Percentiles rank a stretch among this genome's conserved stretches.
Conservation (phyloP, 106 monocot species). For the Dendrobium nobile region DNA sequence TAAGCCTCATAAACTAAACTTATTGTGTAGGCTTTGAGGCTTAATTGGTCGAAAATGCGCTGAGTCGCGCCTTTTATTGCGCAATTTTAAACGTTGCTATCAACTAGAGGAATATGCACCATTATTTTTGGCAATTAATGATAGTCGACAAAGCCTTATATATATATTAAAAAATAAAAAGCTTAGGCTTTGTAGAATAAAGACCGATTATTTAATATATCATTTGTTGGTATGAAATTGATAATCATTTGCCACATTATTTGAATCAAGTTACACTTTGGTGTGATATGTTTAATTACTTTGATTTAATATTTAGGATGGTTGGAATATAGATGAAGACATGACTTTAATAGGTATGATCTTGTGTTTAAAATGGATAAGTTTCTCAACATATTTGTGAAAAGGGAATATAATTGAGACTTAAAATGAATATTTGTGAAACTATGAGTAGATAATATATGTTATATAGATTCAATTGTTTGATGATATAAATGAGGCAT, state of each 20-base stretch:
- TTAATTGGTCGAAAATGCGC: no score
- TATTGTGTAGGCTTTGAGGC: no score
- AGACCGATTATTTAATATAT: background rate
- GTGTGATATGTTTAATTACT: no score
- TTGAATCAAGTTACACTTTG: background rate
- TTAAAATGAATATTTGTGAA: background rate
- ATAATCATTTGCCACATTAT: background rate
- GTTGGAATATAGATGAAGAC: background rate
- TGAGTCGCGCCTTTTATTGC: no score
- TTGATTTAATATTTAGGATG: no score
- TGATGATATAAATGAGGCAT: background rate
- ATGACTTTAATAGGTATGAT: background rate
- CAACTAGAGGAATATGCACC: no score
- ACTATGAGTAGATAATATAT: background rate
- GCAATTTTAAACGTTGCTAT: no score
- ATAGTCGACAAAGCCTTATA: no score
- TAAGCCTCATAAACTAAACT: no score
- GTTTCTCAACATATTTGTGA: background rate
- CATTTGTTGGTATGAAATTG: background rate
- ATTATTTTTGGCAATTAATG: no score
- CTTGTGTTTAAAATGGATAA: background rate
- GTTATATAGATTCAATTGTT: background rate
- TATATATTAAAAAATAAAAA: background rate
- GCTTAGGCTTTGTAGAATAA: background rate
- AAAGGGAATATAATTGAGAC: background rate